Evolutionary conservation across 108 stramenopile genomes (phyloP), one percentile per base, ranked within the genome.

Genomic region (Nitzschia sp.): DNA sequence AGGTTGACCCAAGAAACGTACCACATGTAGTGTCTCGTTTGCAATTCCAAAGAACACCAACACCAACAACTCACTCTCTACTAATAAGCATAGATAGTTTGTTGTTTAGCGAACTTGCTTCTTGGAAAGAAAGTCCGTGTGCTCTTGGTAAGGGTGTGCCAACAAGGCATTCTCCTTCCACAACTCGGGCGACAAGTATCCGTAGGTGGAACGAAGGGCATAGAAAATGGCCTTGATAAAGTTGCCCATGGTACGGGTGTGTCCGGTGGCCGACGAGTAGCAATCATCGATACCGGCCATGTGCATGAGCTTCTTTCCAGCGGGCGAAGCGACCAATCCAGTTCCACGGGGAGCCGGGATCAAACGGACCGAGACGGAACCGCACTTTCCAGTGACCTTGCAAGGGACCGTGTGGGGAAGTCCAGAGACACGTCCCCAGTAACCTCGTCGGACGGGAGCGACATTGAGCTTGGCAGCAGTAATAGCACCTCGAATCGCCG

Each of bases 161-260:
- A 81, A 63, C 61, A 96, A 72, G 26, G 79, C 75, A 61, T 92
- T 98, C 66, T 97, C 97, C 85, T 85, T 88, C 99, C 99, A 99
- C 72, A 99, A 91, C 68, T 99, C 99, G 23, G 99, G 99, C 73
- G 86, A 88, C 62, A 99, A 81, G 94, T 95, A 99, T 64, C 96
- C 96, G 85, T 99, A 99, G 54, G 98, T 98, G 84, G 93, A 94
- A 27, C 87, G 80, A 15, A 99, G 88, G 58, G 99, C 98, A 65
- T 89, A 93, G 92, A 95, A 99, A 64, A 98, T 87, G 28, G 98
- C 99, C 97, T 97, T 98, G 89, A 99, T 97, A 83, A 95, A 98
- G 96, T 99, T 99, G 72, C 98, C 98, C 87, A 96, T 97, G 83
- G 99, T 99, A 79, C 99, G 98, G 67, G 99, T 95, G 95, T 99